Conservation (phyloP, 371 early-diverging fungal genomes). For the Zychaea mexicana region DNA sequence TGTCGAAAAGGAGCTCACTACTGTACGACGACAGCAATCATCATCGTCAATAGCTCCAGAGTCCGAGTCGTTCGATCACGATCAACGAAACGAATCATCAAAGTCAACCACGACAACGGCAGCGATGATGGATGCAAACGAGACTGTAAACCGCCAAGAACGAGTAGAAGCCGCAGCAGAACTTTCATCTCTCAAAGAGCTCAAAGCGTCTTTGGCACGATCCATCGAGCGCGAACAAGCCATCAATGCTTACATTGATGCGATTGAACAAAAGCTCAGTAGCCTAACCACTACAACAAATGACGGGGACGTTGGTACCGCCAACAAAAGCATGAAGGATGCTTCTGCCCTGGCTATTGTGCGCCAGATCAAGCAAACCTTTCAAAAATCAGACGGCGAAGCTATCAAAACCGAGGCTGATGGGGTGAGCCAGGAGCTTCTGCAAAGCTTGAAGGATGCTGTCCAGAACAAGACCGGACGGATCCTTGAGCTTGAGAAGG, state of each 20-base stretch:
- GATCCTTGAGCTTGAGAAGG: not conserved
- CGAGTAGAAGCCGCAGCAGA: not conserved
- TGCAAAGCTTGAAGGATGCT: not conserved
- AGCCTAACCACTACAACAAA: not conserved
- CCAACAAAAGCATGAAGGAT: no score
- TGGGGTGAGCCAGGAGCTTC: not conserved
- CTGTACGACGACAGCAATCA: not conserved
- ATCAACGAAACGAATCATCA: not conserved
- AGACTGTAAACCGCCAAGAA: no score
- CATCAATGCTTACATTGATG: slow-evolving; percentile 4
- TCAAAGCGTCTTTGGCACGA: not conserved
- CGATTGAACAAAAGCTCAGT: slow-evolving; percentile 1
- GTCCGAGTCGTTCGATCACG: no score
- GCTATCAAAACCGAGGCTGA: not conserved
- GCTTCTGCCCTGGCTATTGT: not conserved
- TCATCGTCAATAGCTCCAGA: no score
- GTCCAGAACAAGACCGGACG: not conserved
- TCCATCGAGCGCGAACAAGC: slow-evolving; percentile 4
- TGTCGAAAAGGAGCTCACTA: slow-evolving; percentile 12
- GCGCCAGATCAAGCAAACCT: not conserved
- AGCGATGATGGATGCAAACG: not conserved
- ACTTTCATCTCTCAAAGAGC: not conserved
- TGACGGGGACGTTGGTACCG: no score
- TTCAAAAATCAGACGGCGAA: not conserved
- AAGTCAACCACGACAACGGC: not conserved